These are phyloP conservation scores for Botrytis pseudocinerea DNA, from an alignment of 2,329 filamentous ascomycete genomes.

Conservation along the genomic window DNA sequence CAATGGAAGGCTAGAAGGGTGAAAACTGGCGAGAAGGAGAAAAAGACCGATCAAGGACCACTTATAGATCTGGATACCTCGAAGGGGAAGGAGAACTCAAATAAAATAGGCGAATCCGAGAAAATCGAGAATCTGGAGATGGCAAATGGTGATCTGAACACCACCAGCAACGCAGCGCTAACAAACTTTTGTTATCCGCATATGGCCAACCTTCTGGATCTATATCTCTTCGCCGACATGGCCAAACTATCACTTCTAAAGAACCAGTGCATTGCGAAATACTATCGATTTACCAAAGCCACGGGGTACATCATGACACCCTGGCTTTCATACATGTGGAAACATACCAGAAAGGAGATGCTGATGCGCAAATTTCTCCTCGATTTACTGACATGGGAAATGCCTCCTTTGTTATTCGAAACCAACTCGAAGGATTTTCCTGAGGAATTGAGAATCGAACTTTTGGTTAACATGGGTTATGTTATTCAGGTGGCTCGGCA, in stretches of 20 bases:
- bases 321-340: not conserved
- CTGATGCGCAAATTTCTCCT: not conserved
- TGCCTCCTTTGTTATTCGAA: not conserved
- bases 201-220: not conserved
- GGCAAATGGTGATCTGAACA: not conserved
- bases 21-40: not conserved
- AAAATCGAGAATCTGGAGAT: not conserved
- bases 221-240: not conserved
- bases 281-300: not conserved
- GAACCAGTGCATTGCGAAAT: not conserved
- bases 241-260: not conserved
- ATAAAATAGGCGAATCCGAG: not conserved
- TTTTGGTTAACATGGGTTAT: not conserved
- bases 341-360: not conserved
- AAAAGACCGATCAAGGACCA: not conserved
- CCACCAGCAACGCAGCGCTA: not conserved
- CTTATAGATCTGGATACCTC: not conserved
- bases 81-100: fast-evolving
- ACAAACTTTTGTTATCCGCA: not conserved
- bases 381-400: not conserved
- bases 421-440: not conserved
- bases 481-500: not conserved
- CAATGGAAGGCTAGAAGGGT: not conserved
- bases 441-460: not conserved
- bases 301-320: not conserved